Percentiles rank a stretch among this genome's conserved stretches.
Conservation (phyloP, 108 stramenopile species). For the Fragilaria crotonensis region DNA sequence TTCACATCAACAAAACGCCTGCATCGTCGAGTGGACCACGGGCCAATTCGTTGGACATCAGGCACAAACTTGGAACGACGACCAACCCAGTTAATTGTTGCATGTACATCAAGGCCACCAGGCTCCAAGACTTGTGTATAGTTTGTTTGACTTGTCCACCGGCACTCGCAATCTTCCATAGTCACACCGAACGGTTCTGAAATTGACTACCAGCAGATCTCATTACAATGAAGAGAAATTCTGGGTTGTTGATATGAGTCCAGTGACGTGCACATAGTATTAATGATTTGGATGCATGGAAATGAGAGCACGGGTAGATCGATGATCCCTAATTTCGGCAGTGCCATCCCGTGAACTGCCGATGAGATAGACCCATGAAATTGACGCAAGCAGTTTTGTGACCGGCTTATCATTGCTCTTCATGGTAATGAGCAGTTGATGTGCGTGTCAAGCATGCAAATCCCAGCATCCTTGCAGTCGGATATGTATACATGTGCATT, state of each 20-base stretch:
- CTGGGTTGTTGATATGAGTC: slow-evolving; percentile 23
- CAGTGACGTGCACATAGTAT: slow-evolving; percentile 70
- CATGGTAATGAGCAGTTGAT: slow-evolving; percentile 34
- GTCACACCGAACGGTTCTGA: slow-evolving; percentile 53
- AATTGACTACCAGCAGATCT: slow-evolving; percentile 66
- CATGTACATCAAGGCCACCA: too few relatives aligned
- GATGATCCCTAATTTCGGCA: slow-evolving; percentile 73
- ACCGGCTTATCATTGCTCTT: slow-evolving; percentile 78
- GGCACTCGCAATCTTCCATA: slow-evolving; percentile 42
- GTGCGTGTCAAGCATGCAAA: slow-evolving; percentile 57
- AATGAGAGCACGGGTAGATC: slow-evolving; percentile 19
- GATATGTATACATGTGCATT: slow-evolving; percentile 33
- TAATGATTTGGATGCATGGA: slow-evolving; percentile 63
- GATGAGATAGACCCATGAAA: slow-evolving; percentile 26
- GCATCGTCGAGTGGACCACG: too few relatives aligned
- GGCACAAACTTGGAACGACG: too few relatives aligned
- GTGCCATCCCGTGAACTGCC: slow-evolving; percentile 85
- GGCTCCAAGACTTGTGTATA: too few relatives aligned
- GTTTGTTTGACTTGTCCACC: slow-evolving; percentile 32
- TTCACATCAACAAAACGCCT: too few relatives aligned
- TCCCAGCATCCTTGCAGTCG: slow-evolving; percentile 69
- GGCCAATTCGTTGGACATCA: too few relatives aligned
- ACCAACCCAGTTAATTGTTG: too few relatives aligned
- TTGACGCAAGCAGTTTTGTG: slow-evolving; percentile 54
- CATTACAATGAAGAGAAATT: slow-evolving; percentile 41